Evolutionary conservation across 805 yeast genomes (phyloP), one percentile per base, ranked within the genome.

Genomic region (Yueomyces sinensis): DNA sequence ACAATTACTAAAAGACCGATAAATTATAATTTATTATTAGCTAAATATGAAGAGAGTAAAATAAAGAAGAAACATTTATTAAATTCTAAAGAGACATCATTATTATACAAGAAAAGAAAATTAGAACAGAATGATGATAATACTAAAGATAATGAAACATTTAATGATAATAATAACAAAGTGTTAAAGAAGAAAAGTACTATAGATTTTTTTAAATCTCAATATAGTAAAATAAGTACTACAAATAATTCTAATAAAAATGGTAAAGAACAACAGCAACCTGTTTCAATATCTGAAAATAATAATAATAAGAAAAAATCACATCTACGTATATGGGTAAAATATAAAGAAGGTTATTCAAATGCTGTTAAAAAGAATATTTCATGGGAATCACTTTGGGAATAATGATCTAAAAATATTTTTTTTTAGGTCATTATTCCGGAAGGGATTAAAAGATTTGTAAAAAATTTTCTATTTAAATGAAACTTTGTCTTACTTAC

Each of bases 281-380:
- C 35, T 9, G 18, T 13, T 14, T 13, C 20, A 17, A 3, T 17
- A 2, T 14, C 31, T 3, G 27, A 7, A 7, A 25, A 27, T 11
- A 30, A 14, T 18, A n/a, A 23, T 13, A 13, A 7, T 6, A 9
- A 7, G 1, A 25, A 25, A 6, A 25, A 11, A 11, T n/a, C 28
- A 56, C 59, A 48, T 43, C 32, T 34, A 49, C 34, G 42, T 47
- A 66, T 74, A 31, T 86, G 95, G 95, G 82, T 86, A n/a, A 83
- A 80, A 49, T 84, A 77, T 50, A 81, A 80, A 42, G 95, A 86
- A 57, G 96, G 96, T 1, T 86, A 79, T 49, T 81, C 94, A 4
- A 80, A 83, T 54, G 96, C 96, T 0, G 96, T 86, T 2, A 61
- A 93, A 24, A 83, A 82, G 47, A 81, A 77, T 35, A 73, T 86